Percentiles rank a stretch among this genome's conserved stretches.
Conservation (phyloP, 805 yeast species). For the Grigorovia humatica region DNA sequence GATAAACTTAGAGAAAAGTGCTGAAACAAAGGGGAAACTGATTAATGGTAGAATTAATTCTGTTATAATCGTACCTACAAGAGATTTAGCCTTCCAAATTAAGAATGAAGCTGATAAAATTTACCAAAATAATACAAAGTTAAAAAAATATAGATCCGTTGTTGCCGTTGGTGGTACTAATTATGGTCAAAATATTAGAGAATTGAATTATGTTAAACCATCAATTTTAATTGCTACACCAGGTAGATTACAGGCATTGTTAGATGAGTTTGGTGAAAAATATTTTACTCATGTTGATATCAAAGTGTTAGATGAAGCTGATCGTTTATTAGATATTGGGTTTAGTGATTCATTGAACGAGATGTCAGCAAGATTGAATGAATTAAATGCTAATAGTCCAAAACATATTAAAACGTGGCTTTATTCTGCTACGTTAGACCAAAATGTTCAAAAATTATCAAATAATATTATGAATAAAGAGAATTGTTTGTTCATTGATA, state of each 20-base stretch:
- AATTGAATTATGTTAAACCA: conserved; percentile 29
- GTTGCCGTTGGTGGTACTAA: conserved; percentile 62
- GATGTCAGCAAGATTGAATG: conserved; percentile 42
- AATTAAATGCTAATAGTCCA: conserved; percentile 23
- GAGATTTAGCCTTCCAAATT: conserved; percentile 83
- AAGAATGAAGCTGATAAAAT: conserved; percentile 50
- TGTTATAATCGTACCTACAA: conserved; percentile 75
- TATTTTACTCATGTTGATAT: conserved; percentile 47
- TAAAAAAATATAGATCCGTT: conserved; percentile 31
- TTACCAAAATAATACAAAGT: conserved; percentile 20
- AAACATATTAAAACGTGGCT: conserved; percentile 51
- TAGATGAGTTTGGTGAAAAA: conserved; percentile 36
- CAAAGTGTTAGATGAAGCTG: conserved; percentile 85
- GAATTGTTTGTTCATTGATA: conserved; percentile 54
- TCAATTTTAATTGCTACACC: conserved; percentile 81
- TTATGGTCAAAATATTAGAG: conserved; percentile 31
- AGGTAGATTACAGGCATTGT: conserved; percentile 64
- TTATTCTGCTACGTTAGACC: conserved; percentile 82
- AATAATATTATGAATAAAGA: conserved; percentile 41
- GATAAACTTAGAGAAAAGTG: conserved; percentile 20
- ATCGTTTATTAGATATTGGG: conserved; percentile 72
- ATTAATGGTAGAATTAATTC: conserved; percentile 38
- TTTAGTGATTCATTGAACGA: conserved; percentile 56
- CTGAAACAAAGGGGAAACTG: conserved; percentile 8
- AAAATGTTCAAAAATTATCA: conserved; percentile 58